These are phyloP conservation scores for Dryas octopetala DNA, from an alignment of 306 rosid genomes.

Conservation along the genomic window DNA sequence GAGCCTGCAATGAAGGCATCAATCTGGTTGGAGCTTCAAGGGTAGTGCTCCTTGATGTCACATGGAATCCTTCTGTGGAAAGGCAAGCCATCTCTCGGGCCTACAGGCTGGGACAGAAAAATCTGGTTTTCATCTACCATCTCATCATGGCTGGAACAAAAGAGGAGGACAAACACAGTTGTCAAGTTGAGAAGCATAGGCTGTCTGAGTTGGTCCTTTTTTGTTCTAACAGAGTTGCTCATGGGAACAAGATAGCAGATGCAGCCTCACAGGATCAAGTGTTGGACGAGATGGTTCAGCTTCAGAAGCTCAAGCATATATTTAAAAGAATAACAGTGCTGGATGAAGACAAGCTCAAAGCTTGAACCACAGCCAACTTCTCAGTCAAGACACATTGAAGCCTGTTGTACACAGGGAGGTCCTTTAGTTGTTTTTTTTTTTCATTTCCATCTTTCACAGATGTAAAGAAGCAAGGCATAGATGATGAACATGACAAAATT, in stretches of 20 bases:
- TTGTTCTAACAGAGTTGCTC: constrained; percentile 8
- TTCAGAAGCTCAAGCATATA: constrained; percentile 31
- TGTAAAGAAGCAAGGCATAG: no score
- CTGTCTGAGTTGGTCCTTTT: constrained; percentile 52
- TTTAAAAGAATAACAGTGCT: constrained; percentile 38
- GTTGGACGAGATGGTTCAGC: constrained; percentile 47
- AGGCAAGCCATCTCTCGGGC: constrained; percentile 68
- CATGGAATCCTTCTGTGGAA: constrained; percentile 75
- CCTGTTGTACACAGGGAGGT: no score
- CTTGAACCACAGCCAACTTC: no score
- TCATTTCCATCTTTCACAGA: no score
- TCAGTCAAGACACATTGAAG: no score
- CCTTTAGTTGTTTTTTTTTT: no score
- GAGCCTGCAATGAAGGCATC: constrained; percentile 65
- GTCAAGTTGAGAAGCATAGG: constrained; percentile 50
- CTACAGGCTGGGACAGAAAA: constrained; percentile 58
- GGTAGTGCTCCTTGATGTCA: constrained; percentile 64
- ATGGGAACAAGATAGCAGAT: constrained; percentile 10
- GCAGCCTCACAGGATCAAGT: constrained; percentile 39
- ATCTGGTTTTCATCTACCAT: constrained; percentile 48
- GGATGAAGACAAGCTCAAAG: background rate
- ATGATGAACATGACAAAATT: no score
- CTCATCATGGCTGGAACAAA: constrained; percentile 47
- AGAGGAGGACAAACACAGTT: constrained; percentile 43
- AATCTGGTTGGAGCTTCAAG: constrained; percentile 69